Evolutionary conservation across 179 eudicot genomes (phyloP).

Genomic region (Beta macrorhiza): DNA sequence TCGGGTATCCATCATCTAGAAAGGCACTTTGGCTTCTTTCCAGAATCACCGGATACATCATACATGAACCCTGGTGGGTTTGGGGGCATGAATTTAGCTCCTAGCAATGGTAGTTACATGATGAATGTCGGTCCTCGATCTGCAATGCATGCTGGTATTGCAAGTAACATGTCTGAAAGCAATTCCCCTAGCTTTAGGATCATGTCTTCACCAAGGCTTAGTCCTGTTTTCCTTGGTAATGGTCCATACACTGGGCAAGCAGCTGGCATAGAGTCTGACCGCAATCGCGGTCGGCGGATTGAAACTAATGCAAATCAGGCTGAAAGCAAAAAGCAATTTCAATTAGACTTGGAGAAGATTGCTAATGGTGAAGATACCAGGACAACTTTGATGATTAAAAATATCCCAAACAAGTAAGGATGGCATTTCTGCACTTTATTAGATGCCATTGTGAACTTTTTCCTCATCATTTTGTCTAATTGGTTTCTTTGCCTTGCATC

Average conservation of each 20-base stretch:
- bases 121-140: conserved; percentile 49
- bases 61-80: conserved; percentile 42
- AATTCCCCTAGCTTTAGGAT: conserved; percentile 59
- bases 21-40: conserved; percentile 58
- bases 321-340: conserved; percentile 69
- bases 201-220: conserved; percentile 63
- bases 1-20: conserved; percentile 55
- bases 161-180: conserved; percentile 46
- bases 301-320: conserved; percentile 52
- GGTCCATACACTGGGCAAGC: conserved; percentile 53
- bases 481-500: conserved; percentile 18
- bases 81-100: conserved; percentile 46
- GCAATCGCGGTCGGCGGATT: conserved; percentile 41
- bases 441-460: not conserved
- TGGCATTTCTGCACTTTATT: not conserved
- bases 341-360: conserved; percentile 76
- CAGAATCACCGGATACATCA: conserved; percentile 67
- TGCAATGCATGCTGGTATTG: conserved; percentile 35
- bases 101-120: conserved; percentile 43
- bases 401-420: conserved; percentile 86
- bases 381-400: conserved; percentile 92
- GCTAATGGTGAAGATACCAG: conserved; percentile 74
- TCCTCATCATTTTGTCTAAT: not conserved
- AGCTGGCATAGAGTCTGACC: conserved; percentile 46
- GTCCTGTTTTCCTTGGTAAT: conserved; percentile 60